These are phyloP conservation scores for Postia placenta DNA, from an alignment of 768 basidiomycete genomes.

Conservation along the genomic window DNA sequence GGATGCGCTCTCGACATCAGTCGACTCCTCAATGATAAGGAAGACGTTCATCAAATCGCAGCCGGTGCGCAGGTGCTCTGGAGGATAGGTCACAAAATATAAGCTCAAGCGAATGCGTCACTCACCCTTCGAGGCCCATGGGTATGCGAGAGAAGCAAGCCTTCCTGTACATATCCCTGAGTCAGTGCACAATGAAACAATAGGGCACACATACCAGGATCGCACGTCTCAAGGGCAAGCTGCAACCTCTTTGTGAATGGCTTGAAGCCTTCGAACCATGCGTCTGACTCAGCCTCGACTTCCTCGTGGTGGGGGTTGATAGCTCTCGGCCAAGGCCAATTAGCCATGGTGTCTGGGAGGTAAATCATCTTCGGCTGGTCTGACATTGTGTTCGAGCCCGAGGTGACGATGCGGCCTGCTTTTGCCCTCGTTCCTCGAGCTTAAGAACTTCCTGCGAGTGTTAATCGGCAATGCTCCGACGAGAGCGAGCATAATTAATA, in stretches of 20 bases:
- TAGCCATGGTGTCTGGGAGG: constrained; percentile 24
- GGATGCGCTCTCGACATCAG: too few relatives aligned
- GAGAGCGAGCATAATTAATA: too few relatives aligned
- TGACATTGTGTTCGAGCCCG: too few relatives aligned
- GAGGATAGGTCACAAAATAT: background rate
- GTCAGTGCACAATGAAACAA: too few relatives aligned
- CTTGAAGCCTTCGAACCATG: constrained; percentile 21
- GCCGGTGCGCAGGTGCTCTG: constrained; percentile 6
- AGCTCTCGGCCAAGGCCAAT: constrained; percentile 16
- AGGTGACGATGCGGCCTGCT: too few relatives aligned
- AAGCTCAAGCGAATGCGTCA: too few relatives aligned
- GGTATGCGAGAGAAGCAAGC: constrained; percentile 9
- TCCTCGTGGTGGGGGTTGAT: constrained; percentile 24
- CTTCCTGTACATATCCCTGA: background rate
- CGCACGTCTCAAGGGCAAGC: constrained; percentile 20
- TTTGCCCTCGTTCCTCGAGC: too few relatives aligned
- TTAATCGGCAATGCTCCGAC: too few relatives aligned
- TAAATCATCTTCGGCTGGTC: too few relatives aligned
- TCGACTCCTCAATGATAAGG: constrained; percentile 24
- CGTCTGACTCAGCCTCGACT: constrained; percentile 18
- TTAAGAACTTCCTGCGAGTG: too few relatives aligned
- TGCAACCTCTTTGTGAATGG: constrained; percentile 20
- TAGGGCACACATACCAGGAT: constrained; percentile 14
- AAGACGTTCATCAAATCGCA: constrained; percentile 22
- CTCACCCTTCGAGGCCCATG: constrained; percentile 2